Conservation (phyloP, 2,329 filamentous ascomycete species). For the Xylariaceae sp. region DNA sequence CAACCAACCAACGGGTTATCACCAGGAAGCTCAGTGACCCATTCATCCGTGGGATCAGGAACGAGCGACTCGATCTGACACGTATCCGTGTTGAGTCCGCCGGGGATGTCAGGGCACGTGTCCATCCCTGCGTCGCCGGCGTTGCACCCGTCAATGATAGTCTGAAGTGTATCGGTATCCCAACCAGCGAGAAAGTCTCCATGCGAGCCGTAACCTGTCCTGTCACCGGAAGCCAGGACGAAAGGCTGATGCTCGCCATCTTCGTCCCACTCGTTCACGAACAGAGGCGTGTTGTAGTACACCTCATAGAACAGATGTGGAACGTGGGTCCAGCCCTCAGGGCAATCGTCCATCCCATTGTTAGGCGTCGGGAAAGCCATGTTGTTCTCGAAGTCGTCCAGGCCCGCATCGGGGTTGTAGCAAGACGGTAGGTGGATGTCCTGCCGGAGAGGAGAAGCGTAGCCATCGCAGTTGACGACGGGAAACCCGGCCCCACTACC, state of each 20-base stretch:
- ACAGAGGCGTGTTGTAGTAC: slow-evolving; percentile 53
- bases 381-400: slow-evolving; percentile 57
- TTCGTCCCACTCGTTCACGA: slow-evolving; percentile 45
- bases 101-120: slow-evolving; percentile 52
- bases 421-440: slow-evolving; percentile 69
- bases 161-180: slow-evolving; percentile 60
- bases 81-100: slow-evolving; percentile 43
- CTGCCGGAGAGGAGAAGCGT: slow-evolving; percentile 54
- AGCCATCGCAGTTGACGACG: slow-evolving; percentile 60
- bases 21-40: slow-evolving; percentile 47
- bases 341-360: slow-evolving; percentile 46
- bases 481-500: slow-evolving; percentile 62
- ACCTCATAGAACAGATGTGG: slow-evolving; percentile 54
- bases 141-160: slow-evolving; percentile 62
- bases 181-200: slow-evolving; percentile 70
- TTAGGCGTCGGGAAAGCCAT: slow-evolving; percentile 55
- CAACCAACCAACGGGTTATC: slow-evolving; percentile 51
- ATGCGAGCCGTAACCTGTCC: slow-evolving; percentile 66
- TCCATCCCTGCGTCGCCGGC: slow-evolving; percentile 56
- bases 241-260: slow-evolving; percentile 55
- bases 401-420: slow-evolving; percentile 60
- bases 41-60: slow-evolving; percentile 39
- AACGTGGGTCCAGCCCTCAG: slow-evolving; percentile 46
- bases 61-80: slow-evolving; percentile 47
- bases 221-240: slow-evolving; percentile 63